Base-by-base conservation (phyloP, 352 stramenopile species). In the Phytophthora cactorum region DNA sequence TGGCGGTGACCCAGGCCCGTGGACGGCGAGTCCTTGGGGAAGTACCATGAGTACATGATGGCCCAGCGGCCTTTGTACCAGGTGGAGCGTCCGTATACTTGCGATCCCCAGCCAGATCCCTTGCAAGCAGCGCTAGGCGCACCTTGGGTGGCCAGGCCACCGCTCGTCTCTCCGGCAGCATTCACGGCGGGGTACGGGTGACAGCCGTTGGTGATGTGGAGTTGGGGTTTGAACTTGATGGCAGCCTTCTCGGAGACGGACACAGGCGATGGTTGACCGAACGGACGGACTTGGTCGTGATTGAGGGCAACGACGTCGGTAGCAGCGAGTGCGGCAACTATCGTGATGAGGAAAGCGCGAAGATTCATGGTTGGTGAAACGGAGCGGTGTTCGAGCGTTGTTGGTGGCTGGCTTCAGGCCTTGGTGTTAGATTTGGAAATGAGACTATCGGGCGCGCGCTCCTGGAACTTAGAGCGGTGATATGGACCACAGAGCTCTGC, bases 1-100 rank as follows among this genome's bases (percentile, higher is more conserved):
- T 64, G 57, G 15, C 57, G 57, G 27, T 64, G 57, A 3, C 57
- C 57, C 5, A 64, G 14, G 8, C 34, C 34, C 5, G 57, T 45
- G 4, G 46, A 56, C 3, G 57, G 57, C 4, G 32, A 51, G 28
- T 64, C 57, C 36, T 64, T 64, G 10, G 57, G 57, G 39, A 64
- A 64, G 15, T 57, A 64, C 57, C 57, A 64, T 10, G 25, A 43
- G 27, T 57, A 64, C 56, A 63, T 63, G 17, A 63, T 50, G 15
- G 36, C 56, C 56, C 56, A 63, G 34, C 45, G 8, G 5, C 17
- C 57, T 10, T 44, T 64, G 34, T 57, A 25, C 46, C 46, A 57
- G 6, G 47, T 52, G 0, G 45, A 49, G 15, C 57, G 57, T 5
- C 36, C 57, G 38, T 64, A 64, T 11, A 64, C 47, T 10, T 63